Base-by-base conservation (phyloP, 2,329 filamentous ascomycete genomes). In the Ilyonectria destructans region DNA sequence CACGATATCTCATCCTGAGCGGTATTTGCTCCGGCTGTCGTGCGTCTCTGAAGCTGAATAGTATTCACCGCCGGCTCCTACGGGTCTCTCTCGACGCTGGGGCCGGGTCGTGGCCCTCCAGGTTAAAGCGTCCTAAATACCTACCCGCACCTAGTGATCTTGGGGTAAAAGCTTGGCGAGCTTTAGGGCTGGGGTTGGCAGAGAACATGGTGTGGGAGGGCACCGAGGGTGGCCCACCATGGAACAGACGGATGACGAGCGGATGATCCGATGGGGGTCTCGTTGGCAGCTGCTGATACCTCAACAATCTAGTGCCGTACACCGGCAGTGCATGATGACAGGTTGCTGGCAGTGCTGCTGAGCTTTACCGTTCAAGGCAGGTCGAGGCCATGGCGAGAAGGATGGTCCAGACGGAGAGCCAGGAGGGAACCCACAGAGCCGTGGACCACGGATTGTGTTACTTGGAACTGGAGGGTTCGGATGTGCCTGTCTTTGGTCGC, bases 121-220 rank as follows among this genome's bases (percentile, higher is more conserved):
- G 54, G 35, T 26, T 62, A 51, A 23, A 65, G 19, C 13, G 9
- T 40, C 17, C 55, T 45, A 35, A 57, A 57, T 43, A 31, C 26
- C 23, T 65, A 55, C 48, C 56, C 59, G 59, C 59, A 10, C 48
- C 26, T 59, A 46, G 56, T 4, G 40, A 46, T 35, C 19, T 21
- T 54, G 52, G 52, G 49, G 43, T 31, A 43, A 61, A 59, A 62
- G 55, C 65, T 67, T 67, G 65, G 65, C 65, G 21, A 33, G n/a
- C 31, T 48, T 48, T 57, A 67, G 59, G 55, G 65, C 65, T 67
- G 59, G 60, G 56, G 56, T 45, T 49, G 49, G 54, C 54, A 45
- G 48, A 55, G 23, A 46, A 40, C 9, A 29, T 51, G 40, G 35
- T 37, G 48, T 56, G 35, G 61, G 45, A 51, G 54, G 46, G 33